phyloP scores from a whole-genome alignment of 139 green algal genomes.

The Coelastrella sp. region DNA sequence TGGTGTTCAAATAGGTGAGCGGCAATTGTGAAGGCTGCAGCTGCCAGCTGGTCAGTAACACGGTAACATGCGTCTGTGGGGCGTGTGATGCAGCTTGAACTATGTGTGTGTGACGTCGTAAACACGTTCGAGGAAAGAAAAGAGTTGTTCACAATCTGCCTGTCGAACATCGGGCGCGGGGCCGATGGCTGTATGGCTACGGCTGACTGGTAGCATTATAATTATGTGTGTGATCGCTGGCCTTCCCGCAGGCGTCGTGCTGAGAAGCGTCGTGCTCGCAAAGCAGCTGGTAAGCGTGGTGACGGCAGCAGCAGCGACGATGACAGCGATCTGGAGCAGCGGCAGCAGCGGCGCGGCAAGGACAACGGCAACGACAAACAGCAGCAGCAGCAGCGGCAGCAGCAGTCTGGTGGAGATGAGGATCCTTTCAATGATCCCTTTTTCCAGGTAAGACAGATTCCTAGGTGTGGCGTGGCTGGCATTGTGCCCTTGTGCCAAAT shows the following conservation, averaged over 20 bases:
- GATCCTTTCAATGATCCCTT: conserved; percentile 91
- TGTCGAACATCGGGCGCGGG: no score
- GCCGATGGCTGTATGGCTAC: neutral
- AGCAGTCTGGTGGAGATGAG: conserved; percentile 36
- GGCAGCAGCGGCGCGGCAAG: neutral
- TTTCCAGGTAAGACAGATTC: conserved; percentile 66
- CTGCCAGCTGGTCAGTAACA: no score
- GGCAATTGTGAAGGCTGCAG: no score
- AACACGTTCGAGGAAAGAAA: no score
- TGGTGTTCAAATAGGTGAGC: no score
- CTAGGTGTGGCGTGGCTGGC: neutral
- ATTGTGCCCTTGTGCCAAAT: no score
- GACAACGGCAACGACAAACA: neutral
- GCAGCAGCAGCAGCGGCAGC: conserved; percentile 32
- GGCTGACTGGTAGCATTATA: no score
- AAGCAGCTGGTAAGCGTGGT: conserved; percentile 46
- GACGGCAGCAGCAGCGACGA: conserved; percentile 43
- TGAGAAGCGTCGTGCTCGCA: conserved; percentile 79
- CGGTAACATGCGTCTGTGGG: no score
- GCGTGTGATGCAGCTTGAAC: no score
- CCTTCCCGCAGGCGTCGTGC: conserved; percentile 36
- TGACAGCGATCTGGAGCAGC: neutral
- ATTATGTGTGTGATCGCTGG: neutral
- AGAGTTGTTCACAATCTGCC: no score
- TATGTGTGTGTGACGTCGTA: no score